phyloP scores from a whole-genome alignment of 345 rosid genomes.

The Eucalyptus fibrosa region DNA sequence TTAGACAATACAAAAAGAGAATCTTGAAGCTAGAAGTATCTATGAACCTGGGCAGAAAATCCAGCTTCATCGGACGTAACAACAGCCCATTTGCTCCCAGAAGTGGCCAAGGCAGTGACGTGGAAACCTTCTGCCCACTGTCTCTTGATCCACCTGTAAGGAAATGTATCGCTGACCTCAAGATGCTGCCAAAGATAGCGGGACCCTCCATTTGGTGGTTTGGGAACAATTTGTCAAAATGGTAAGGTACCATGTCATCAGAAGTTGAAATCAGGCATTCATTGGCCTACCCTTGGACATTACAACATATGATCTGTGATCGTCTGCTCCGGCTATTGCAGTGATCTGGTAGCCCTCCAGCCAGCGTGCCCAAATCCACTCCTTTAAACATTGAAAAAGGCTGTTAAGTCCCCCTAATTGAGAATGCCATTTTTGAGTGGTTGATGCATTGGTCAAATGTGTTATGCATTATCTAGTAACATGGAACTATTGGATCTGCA shows the following conservation, averaged over 20 bases:
- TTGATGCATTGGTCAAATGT: not conserved
- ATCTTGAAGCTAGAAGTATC: not conserved
- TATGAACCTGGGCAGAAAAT: not conserved
- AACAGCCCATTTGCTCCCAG: slow-evolving; percentile 8
- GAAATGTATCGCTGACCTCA: slow-evolving; percentile 82
- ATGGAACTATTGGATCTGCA: not conserved
- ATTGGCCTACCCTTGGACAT: slow-evolving; percentile 67
- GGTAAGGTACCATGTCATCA: not conserved
- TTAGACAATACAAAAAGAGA: not conserved
- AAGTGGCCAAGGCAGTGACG: slow-evolving; percentile 40
- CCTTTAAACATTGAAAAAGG: slow-evolving; percentile 17
- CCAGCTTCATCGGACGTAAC: slow-evolving; percentile 1
- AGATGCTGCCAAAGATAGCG: slow-evolving; percentile 73
- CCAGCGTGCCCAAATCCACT: slow-evolving; percentile 94
- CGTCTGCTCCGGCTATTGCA: slow-evolving; percentile 74
- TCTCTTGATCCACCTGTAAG: slow-evolving; percentile 52
- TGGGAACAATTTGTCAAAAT: not conserved
- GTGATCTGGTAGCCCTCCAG: slow-evolving; percentile 78
- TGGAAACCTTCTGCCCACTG: slow-evolving; percentile 83
- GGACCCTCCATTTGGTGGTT: slow-evolving; percentile 32
- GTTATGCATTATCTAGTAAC: not conserved
- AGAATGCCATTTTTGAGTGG: not conserved
- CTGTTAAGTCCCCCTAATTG: not conserved
- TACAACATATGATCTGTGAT: slow-evolving; percentile 79
- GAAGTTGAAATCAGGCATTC: not conserved